Percentiles rank a stretch among this genome's conserved stretches.
Evolutionary conservation across 2,329 filamentous ascomycete species (phyloP).

Genomic region (Moelleriella libera): DNA sequence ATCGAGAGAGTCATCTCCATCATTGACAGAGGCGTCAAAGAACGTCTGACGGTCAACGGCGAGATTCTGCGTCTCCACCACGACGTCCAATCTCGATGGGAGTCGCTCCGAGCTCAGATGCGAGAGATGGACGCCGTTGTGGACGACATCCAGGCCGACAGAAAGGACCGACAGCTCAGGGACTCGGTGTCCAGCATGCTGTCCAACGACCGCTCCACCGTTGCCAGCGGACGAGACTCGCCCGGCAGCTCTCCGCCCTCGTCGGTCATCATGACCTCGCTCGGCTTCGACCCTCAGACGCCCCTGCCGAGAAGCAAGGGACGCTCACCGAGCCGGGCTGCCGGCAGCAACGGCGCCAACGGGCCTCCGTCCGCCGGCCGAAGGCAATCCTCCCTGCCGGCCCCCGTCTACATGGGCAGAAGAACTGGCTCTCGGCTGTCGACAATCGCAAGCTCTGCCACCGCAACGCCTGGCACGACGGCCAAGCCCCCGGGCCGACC

Average conservation of each 20-base stretch:
- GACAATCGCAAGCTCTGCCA: constrained; percentile 32
- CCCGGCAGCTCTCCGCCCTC: constrained; percentile 54
- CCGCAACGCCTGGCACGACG: constrained; percentile 29
- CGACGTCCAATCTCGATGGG: constrained; percentile 76
- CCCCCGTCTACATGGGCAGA: constrained; percentile 24
- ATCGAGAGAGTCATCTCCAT: constrained; percentile 85
- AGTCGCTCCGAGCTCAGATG: constrained; percentile 62
- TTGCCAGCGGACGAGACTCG: constrained; percentile 55
- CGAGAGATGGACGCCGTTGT: constrained; percentile 60
- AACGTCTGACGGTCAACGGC: constrained; percentile 91
- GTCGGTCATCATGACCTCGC: constrained; percentile 44
- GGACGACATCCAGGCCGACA: constrained; percentile 54
- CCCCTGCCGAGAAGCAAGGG: constrained; percentile 28
- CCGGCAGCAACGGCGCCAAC: constrained; percentile 25
- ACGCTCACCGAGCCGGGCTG: constrained; percentile 22
- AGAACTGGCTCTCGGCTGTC: constrained; percentile 31
- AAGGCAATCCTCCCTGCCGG: constrained; percentile 33
- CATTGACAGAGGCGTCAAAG: constrained; percentile 89
- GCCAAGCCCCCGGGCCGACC: constrained; percentile 26
- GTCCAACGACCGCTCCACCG: constrained; percentile 63
- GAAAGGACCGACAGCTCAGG: constrained; percentile 59
- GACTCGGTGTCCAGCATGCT: constrained; percentile 90
- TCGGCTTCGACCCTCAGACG: constrained; percentile 34
- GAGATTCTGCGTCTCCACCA: constrained; percentile 78
- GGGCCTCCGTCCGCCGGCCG: constrained; percentile 30